Evolutionary conservation across 805 yeast species (phyloP).

Genomic region (Candida ficus): DNA sequence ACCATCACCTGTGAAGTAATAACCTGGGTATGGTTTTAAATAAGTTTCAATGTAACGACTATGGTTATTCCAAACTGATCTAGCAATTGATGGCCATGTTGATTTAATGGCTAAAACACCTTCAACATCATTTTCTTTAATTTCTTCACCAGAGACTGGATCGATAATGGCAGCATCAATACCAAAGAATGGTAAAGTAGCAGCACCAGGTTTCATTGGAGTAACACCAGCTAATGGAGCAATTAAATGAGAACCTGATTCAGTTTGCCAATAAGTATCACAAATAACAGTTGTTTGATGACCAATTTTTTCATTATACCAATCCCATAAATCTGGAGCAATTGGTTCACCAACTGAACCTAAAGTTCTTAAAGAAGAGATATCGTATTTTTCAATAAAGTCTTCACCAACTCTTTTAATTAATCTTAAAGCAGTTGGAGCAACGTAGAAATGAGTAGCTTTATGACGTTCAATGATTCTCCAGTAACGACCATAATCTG

Average conservation of each 20-base stretch:
- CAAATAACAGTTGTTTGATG: slow-evolving; percentile 83
- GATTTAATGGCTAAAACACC: slow-evolving; percentile 89
- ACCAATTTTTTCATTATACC: slow-evolving; percentile 94
- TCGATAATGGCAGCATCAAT: slow-evolving; percentile 86
- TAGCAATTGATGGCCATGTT: slow-evolving; percentile 99
- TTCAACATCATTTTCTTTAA: slow-evolving; percentile 84
- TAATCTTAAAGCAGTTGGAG: slow-evolving; percentile 95
- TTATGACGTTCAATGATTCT: slow-evolving; percentile 86
- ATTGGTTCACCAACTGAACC: slow-evolving; percentile 99
- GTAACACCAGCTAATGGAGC: slow-evolving; percentile 93
- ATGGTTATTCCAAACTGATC: slow-evolving; percentile 90
- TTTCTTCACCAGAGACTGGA: slow-evolving; percentile 84
- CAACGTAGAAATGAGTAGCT: slow-evolving; percentile 95
- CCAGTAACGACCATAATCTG: slow-evolving; percentile 94
- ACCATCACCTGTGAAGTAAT: slow-evolving; percentile 97
- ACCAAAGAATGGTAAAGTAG: slow-evolving; percentile 95
- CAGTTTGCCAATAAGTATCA: slow-evolving; percentile 99
- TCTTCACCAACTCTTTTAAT: slow-evolving; percentile 86
- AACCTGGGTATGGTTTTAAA: slow-evolving; percentile 87
- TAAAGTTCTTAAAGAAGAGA: slow-evolving; percentile 80
- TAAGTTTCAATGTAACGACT: slow-evolving; percentile 85
- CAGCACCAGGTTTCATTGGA: slow-evolving; percentile 96
- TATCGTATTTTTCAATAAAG: slow-evolving; percentile 73
- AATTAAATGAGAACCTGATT: slow-evolving; percentile 92
- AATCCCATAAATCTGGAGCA: slow-evolving; percentile 97